These are phyloP conservation scores for Mycosphaerelloides madeirae DNA, from an alignment of 2,329 filamentous ascomycete genomes.

Conservation along the genomic window DNA sequence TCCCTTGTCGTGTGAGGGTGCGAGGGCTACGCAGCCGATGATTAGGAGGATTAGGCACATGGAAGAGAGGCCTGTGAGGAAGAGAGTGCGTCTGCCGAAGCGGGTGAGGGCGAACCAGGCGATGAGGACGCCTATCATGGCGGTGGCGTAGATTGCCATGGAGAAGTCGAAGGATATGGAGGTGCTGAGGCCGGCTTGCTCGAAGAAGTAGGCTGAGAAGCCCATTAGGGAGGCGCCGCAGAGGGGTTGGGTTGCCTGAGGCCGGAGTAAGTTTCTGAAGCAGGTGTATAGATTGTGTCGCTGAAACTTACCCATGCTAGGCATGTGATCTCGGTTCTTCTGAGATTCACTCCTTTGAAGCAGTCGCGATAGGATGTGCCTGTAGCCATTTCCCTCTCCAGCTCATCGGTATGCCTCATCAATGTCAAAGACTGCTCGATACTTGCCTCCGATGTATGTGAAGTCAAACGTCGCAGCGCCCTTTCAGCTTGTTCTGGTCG, in stretches of 20 bases:
- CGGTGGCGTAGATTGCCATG: slow-evolving; percentile 29
- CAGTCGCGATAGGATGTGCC: slow-evolving; percentile 48
- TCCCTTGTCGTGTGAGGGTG: slow-evolving; percentile 12
- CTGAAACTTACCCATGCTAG: too few species aligned
- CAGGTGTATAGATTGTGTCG: too few species aligned
- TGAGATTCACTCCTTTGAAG: slow-evolving; percentile 50
- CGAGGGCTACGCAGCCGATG: slow-evolving; percentile 19
- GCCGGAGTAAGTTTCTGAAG: too few species aligned
- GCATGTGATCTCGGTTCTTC: slow-evolving; percentile 39
- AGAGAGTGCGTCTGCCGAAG: slow-evolving; percentile 39
- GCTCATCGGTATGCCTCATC: slow-evolving; percentile 63
- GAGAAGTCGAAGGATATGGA: slow-evolving; percentile 36
- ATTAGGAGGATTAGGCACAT: slow-evolving; percentile 21
- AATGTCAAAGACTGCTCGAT: slow-evolving; percentile 55
- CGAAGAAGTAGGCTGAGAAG: slow-evolving; percentile 34
- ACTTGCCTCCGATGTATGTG: slow-evolving; percentile 15
- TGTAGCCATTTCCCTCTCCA: slow-evolving; percentile 49
- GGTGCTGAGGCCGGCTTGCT: slow-evolving; percentile 36
- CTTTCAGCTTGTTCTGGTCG: slow-evolving; percentile 25
- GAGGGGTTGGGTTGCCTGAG: slow-evolving; percentile 8
- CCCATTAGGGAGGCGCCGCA: slow-evolving; percentile 14
- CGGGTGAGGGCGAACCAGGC: slow-evolving; percentile 34
- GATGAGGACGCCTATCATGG: slow-evolving; percentile 23
- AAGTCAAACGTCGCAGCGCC: slow-evolving; percentile 25
- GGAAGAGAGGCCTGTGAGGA: slow-evolving; percentile 28